Conservation (phyloP, 2,329 filamentous ascomycete species). For the Hymenoscyphus occultus region DNA sequence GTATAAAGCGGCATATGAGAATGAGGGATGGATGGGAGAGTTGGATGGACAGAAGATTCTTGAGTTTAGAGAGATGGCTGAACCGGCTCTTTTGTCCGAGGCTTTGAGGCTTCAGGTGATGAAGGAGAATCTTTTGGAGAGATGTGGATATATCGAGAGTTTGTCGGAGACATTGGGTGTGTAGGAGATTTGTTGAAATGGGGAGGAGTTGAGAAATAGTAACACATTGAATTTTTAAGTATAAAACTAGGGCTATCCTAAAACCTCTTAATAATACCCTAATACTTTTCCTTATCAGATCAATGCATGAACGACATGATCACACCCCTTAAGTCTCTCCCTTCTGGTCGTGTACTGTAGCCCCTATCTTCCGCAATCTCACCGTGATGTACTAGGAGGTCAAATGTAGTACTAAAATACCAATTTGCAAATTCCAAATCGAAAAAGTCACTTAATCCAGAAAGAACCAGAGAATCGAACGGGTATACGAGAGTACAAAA, state of each 20-base stretch:
- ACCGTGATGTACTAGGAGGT: not conserved
- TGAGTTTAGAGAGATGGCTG: not conserved
- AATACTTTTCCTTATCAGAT: too few species aligned
- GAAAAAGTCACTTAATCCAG: too few species aligned
- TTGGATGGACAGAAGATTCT: not conserved
- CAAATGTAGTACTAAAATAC: too few species aligned
- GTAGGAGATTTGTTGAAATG: not conserved
- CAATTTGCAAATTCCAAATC: too few species aligned
- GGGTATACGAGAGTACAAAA: too few species aligned
- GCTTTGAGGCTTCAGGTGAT: not conserved
- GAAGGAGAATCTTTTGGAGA: not conserved
- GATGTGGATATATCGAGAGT: conserved; percentile 5
- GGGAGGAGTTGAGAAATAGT: too few species aligned
- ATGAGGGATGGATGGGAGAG: not conserved
- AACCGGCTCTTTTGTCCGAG: not conserved
- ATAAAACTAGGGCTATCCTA: too few species aligned
- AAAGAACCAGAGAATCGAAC: too few species aligned
- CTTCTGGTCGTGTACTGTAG: not conserved
- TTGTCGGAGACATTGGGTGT: conserved; percentile 1
- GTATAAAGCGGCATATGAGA: not conserved
- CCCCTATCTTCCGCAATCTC: not conserved
- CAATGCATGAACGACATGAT: not conserved
- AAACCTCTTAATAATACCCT: too few species aligned
- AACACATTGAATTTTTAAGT: too few species aligned
- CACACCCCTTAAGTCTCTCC: not conserved